phyloP scores from a whole-genome alignment of 257 asterid genomes.

The Rehmannia glutinosa region DNA sequence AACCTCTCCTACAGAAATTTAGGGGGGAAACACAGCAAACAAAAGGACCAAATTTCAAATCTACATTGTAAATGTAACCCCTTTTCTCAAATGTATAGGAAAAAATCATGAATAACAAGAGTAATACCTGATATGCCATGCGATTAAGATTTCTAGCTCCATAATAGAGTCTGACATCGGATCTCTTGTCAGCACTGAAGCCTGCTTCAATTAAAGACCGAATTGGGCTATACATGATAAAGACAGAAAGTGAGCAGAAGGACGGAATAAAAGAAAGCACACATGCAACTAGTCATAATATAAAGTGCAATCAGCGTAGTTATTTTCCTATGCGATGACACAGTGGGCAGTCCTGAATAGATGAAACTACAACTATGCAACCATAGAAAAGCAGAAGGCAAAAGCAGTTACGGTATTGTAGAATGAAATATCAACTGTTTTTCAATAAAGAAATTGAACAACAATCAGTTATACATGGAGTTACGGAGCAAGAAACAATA shows the following conservation, averaged over 20 bases:
- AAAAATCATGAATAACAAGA: conserved; percentile 1
- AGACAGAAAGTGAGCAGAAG: conserved; percentile 1
- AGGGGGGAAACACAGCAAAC: not conserved
- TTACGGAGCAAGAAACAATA: not conserved
- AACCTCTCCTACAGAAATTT: conserved; percentile 61
- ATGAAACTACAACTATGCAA: not conserved
- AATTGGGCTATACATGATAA: conserved; percentile 61
- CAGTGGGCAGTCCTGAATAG: not conserved
- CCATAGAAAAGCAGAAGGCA: not conserved
- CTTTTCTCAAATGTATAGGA: not conserved
- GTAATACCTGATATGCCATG: conserved; percentile 88
- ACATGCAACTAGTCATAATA: not conserved
- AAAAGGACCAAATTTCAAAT: not conserved
- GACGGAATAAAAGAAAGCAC: not conserved
- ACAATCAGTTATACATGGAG: conserved; percentile 1
- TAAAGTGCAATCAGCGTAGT: not conserved
- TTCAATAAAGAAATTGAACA: not conserved
- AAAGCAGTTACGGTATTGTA: not conserved
- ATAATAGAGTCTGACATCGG: conserved; percentile 86
- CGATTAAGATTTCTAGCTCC: conserved; percentile 86
- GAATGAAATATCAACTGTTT: not conserved
- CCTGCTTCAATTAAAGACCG: conserved; percentile 86
- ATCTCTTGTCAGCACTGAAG: conserved; percentile 65
- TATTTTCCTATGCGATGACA: not conserved
- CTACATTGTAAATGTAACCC: not conserved